Evolutionary conservation across 495 filamentous ascomycete genomes (phyloP), one percentile per base, ranked within the genome.

Genomic region (Hypoxylon lienhwacheense): DNA sequence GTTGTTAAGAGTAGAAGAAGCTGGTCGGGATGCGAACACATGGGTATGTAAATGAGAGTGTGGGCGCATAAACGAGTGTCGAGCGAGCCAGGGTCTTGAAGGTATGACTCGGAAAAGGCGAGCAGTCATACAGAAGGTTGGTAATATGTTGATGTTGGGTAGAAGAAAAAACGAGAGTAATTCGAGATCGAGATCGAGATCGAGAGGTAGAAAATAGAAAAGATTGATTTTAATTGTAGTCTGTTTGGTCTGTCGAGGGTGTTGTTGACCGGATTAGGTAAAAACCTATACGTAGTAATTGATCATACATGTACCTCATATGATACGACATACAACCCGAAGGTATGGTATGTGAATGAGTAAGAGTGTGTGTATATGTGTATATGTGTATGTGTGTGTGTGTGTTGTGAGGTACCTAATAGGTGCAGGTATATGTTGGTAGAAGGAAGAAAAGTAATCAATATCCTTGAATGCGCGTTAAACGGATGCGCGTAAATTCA

Each of bases 1-100:
- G 64, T 69, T n/a, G n/a, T n/a, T n/a, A n/a, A n/a, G n/a, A n/a
- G n/a, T 64, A 25, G 37, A 47, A 48, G 61, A 59, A 16, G 39
- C 26, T 12, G 42, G 42, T 25, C 46, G 21, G 8, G 40, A 55
- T 10, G 20, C 50, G 42, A 46, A 54, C 51, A 47, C 55, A 58
- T 57, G 15, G 4, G 40, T 35, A 7, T 50, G 33, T 28, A 47
- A 53, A 58, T 57, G 15, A 3, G 40, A 41, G 7, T 50, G 33
- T 28, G 28, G 5, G n/a, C 2, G 49, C 36, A 36, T 14, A 41
- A 53, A 44, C 24, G 48, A 42, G 24, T 53, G 53, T 63, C 48
- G 53, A 43, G 36, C n/a, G 17, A 22, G 47, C 26, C 52, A 22
- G 53, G 59, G 49, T 56, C 53, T 55, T 44, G 55, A 56, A 47